Evolutionary conservation across 2,329 filamentous ascomycete genomes (phyloP), one percentile per base, ranked within the genome.

Genomic region (Pseudocercospora crystallina): DNA sequence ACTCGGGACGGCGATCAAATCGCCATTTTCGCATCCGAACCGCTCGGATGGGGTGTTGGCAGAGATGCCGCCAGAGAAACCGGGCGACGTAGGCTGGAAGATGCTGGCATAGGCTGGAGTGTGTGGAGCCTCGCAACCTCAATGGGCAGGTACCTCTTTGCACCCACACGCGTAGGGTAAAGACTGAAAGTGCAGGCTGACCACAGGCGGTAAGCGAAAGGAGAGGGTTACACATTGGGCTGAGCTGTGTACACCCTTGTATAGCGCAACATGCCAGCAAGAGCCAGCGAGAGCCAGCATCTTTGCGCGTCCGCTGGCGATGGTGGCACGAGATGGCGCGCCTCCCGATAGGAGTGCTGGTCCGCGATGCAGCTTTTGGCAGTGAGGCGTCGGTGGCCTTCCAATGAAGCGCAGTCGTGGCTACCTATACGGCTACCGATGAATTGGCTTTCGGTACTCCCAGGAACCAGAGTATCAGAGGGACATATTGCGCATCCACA

Each of bases 361-460:
- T 41, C 20, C 7, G 20, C 20, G 20, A 26, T 26, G 20, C 20
- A 26, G 20, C 20, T 26, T 26, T 26, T 17, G n/a, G 46, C 46
- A 53, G 43, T 43, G 46, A 58, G 49, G 53, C 56, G 46, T 39
- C 32, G 32, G 14, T 12, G 40, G 15, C 17, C 15, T 32, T 15
- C 49, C 41, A 49, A 49, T 49, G 31, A 48, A 30, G 36, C 44
- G 29, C 31, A 15, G 32, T 35, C 14, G 15, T 13, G 14, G 32
- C 10, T 11, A 33, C 17, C 35, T 32, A 34, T 43, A 17, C 36
- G 26, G 43, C 20, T 53, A 39, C 56, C 56, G 49, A 31, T 30
- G 31, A 13, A 31, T 42, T 51, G 56, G 51, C 38, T 41, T 44
- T 43, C 52, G 53, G 49, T 40, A 48, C 35, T 45, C 53, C 47